Evolutionary conservation across 768 basidiomycete genomes (phyloP).

Genomic region (Tulasnella sp.): DNA sequence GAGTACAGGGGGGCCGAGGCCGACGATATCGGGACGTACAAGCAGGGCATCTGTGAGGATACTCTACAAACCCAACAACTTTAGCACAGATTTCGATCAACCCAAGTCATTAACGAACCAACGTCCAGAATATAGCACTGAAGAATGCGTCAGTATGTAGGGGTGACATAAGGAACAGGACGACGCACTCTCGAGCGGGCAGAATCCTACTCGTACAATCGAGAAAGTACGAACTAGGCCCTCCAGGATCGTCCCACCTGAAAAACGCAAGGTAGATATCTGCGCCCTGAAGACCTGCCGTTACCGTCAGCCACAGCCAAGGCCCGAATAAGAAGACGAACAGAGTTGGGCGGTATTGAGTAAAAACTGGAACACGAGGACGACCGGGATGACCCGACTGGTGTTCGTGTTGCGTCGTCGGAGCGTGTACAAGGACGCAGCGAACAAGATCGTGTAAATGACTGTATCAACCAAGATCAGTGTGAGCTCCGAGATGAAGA

Average conservation of each 20-base stretch:
- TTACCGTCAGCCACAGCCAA: background rate
- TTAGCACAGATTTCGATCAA: background rate
- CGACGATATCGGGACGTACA: background rate
- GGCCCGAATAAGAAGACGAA: background rate
- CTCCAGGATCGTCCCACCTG: background rate
- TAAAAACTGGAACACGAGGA: slow-evolving; percentile 1
- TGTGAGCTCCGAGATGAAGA: background rate
- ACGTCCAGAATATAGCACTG: background rate
- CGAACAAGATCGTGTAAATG: slow-evolving; percentile 1
- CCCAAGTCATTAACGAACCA: background rate
- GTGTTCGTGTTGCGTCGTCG: background rate
- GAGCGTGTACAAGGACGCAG: background rate
- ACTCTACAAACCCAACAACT: background rate
- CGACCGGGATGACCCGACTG: background rate
- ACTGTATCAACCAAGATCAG: background rate
- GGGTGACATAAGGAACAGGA: too few species aligned
- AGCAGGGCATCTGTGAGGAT: slow-evolving; percentile 7
- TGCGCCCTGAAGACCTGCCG: background rate
- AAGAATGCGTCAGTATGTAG: background rate
- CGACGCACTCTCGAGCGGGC: slow-evolving; percentile 5
- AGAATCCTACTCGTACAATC: slow-evolving; percentile 1
- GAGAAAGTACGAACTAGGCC: slow-evolving; percentile 5
- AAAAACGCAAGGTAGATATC: slow-evolving; percentile 11
- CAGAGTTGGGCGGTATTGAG: slow-evolving; percentile 5
- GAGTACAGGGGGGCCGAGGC: background rate